Percentiles rank a stretch among this genome's conserved stretches.
phyloP scores from a whole-genome alignment of 768 basidiomycete genomes.

The Suillus variegatus region DNA sequence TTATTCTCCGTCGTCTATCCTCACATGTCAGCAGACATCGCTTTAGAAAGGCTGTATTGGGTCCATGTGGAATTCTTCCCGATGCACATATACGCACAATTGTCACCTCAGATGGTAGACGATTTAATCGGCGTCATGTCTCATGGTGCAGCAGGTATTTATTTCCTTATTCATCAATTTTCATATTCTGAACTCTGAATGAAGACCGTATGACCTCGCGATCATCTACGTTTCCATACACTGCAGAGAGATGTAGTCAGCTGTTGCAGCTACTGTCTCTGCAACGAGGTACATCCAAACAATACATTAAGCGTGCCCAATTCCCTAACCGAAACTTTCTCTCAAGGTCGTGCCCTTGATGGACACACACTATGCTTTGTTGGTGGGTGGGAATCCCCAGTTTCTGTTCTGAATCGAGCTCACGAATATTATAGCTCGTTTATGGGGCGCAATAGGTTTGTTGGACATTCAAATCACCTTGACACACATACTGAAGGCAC shows the following conservation, averaged over 20 bases:
- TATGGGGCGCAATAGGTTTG: constrained; percentile 51
- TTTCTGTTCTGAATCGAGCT: constrained; percentile 7
- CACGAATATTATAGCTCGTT: constrained; percentile 37
- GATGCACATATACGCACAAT: constrained; percentile 44
- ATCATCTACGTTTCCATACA: constrained; percentile 62
- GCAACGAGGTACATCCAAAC: constrained; percentile 38
- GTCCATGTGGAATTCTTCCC: constrained; percentile 63
- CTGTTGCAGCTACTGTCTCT: constrained; percentile 51
- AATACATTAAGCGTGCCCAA: background rate
- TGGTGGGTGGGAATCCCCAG: constrained; percentile 30
- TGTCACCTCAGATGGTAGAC: constrained; percentile 39
- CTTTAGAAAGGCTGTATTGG: constrained; percentile 60
- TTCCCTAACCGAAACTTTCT: background rate
- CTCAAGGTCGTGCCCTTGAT: constrained; percentile 37
- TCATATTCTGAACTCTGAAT: constrained; percentile 8
- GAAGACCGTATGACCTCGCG: constrained; percentile 62
- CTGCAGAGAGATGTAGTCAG: constrained; percentile 44
- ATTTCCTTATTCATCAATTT: background rate
- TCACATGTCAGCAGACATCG: constrained; percentile 37
- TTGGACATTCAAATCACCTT: constrained; percentile 1
- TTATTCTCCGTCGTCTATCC: constrained; percentile 10
- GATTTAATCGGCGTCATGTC: constrained; percentile 54
- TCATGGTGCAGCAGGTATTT: constrained; percentile 55
- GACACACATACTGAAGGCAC: background rate
- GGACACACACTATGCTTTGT: constrained; percentile 47